phyloP scores from a whole-genome alignment of 495 filamentous ascomycete species.

The Jackrogersella multiformis region DNA sequence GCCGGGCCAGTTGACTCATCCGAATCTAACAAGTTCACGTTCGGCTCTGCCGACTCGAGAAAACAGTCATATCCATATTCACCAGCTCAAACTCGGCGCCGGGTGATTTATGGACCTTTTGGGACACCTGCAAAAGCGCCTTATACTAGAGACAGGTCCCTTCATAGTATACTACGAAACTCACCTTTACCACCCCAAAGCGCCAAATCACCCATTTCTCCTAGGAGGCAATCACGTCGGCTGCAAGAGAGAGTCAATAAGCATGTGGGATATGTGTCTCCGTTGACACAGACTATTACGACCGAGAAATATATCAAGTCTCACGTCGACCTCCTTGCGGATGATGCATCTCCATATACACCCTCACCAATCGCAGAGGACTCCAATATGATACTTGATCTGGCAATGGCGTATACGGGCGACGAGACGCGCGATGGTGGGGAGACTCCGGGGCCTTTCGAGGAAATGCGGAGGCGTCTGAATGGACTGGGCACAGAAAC shows the following conservation, averaged over 20 bases:
- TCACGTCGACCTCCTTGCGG: conserved; percentile 62
- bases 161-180: conserved; percentile 81
- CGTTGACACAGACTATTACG: conserved; percentile 63
- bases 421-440: conserved; percentile 63
- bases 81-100: conserved; percentile 37
- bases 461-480: conserved; percentile 65
- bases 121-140: conserved; percentile 50
- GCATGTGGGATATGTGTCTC: conserved; percentile 64
- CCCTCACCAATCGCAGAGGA: conserved; percentile 47
- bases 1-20: conserved; percentile 54
- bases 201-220: conserved; percentile 56
- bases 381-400: conserved; percentile 53
- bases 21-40: conserved; percentile 51
- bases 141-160: conserved; percentile 71
- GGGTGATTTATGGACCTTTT: conserved; percentile 35
- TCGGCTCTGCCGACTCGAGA: conserved; percentile 42
- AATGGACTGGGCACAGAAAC: conserved; percentile 54
- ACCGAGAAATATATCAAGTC: conserved; percentile 64
- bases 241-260: conserved; percentile 57
- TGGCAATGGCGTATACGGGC: conserved; percentile 58
- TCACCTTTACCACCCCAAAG: conserved; percentile 67
- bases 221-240: conserved; percentile 57
- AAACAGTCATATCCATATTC: conserved; percentile 27
- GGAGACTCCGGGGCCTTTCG: conserved; percentile 65
- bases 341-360: conserved; percentile 60